Evolutionary conservation across 2,329 filamentous ascomycete species (phyloP), one percentile per base, ranked within the genome.

Genomic region (Fusarium luffae): DNA sequence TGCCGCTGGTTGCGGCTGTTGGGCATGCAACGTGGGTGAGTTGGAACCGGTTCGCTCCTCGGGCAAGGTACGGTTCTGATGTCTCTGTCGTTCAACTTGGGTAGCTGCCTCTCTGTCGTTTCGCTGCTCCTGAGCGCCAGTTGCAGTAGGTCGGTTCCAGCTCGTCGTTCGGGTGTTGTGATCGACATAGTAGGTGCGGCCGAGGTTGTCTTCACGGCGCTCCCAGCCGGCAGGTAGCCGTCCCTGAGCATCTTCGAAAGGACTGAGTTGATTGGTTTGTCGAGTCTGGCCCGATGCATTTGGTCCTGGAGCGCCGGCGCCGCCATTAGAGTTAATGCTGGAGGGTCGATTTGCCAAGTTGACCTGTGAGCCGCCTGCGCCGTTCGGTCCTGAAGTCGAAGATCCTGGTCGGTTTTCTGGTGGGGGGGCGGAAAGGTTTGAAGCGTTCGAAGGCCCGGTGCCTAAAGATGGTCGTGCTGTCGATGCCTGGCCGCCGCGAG

Each of bases 111-210:
- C 94, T 79, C 95, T 88, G 72, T 94, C 92, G 69, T 85, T 91
- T 64, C 94, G 89, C 42, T 76, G 74, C 67, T 94, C 91, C 50
- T 89, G 89, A 47, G 92, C 90, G 65, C 91, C 94, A 75, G 91
- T 92, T 64, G 90, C 90, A 41, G 93, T 92, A 10, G 96, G 96
- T 63, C 96, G 87, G 74, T 93, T 95, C 96, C 96, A 99, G 74
- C 95, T 98, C 1, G 96, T 99, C 58, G 96, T 95, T 75, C 96
- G 88, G 9, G 94, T 97, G 79, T 98, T 98, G 79, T 98, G 96
- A 77, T 99, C 96, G 54, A 99, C 96, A 78, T 98, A 99, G 79
- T 99, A 99, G 23, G 95, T 98, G 75, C 96, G 89, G 54, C 96
- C 95, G 44, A 98, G 82, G 74, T 98, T 96, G 79, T 99, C 96